Conservation (phyloP, 1,284 basidiomycete species). For the Ceratobasidium papillatum region DNA sequence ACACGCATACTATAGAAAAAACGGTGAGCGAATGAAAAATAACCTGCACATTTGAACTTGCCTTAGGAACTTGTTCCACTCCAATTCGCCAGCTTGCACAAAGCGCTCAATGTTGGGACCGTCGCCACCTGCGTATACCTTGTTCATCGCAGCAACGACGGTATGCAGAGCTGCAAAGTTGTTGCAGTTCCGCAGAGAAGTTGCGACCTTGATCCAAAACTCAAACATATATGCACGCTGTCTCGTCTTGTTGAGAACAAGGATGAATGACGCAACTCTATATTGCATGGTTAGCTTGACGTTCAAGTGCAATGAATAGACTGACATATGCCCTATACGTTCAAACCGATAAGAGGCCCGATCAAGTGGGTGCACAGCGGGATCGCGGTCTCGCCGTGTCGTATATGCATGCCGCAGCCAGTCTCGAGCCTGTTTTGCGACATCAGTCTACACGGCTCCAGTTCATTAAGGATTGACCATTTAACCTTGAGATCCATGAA, state of each 20-base stretch:
- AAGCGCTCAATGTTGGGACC: slow-evolving; percentile 65
- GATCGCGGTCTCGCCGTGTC: slow-evolving; percentile 66
- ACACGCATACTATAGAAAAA: slow-evolving; percentile 68
- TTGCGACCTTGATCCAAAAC: slow-evolving; percentile 79
- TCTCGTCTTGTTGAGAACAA: slow-evolving; percentile 73
- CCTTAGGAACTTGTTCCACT: slow-evolving; percentile 72
- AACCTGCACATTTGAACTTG: background rate
- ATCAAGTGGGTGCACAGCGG: slow-evolving; percentile 68
- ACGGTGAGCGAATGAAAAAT: background rate
- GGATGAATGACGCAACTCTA: slow-evolving; percentile 78
- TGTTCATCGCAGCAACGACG: slow-evolving; percentile 85
- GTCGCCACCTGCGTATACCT: slow-evolving; percentile 73
- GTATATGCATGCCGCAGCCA: slow-evolving; percentile 79
- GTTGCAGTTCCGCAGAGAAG: slow-evolving; percentile 66
- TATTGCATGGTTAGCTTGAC: background rate
- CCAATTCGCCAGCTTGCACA: slow-evolving; percentile 68
- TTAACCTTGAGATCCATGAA: slow-evolving; percentile 75
- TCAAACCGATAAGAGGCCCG: slow-evolving; percentile 74
- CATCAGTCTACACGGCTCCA: background rate
- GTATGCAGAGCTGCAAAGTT: slow-evolving; percentile 84
- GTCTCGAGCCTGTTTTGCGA: slow-evolving; percentile 67
- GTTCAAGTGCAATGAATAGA: slow-evolving; percentile 16
- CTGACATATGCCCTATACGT: slow-evolving; percentile 77
- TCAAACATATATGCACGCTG: slow-evolving; percentile 71
- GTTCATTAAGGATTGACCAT: slow-evolving; percentile 15